Conservation (phyloP, 805 yeast species). For the Yamadazyma insecticola region DNA sequence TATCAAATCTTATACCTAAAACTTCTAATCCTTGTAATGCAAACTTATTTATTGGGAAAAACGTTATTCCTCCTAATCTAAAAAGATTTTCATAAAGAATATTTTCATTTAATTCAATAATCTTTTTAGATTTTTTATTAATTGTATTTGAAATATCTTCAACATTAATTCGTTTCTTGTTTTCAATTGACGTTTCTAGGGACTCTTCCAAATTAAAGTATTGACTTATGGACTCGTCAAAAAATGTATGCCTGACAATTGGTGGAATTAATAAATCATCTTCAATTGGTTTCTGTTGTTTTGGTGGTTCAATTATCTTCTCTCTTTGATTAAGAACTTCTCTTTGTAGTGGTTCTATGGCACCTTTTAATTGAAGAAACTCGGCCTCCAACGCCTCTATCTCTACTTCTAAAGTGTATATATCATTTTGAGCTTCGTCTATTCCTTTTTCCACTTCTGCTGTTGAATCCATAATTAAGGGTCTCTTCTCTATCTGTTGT, state of each 20-base stretch:
- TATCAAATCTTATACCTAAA: constrained; percentile 50
- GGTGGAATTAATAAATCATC: constrained; percentile 10
- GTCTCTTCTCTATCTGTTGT: no score
- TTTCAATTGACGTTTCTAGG: no score
- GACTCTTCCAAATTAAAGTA: constrained; percentile 13
- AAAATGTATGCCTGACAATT: constrained; percentile 21
- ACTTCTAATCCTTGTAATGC: constrained; percentile 20
- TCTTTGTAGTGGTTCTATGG: no score
- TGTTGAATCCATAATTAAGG: no score
- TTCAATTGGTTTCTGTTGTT: not conserved
- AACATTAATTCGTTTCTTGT: not conserved
- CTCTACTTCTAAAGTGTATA: constrained; percentile 1
- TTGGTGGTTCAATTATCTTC: no score
- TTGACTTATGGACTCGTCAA: constrained; percentile 24
- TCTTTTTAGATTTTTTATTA: constrained; percentile 6
- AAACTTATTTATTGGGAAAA: constrained; percentile 43
- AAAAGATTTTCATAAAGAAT: constrained; percentile 44
- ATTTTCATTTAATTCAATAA: constrained; percentile 18
- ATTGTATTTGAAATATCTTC: constrained; percentile 6
- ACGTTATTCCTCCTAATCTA: constrained; percentile 47
- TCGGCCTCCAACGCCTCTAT: constrained; percentile 1
- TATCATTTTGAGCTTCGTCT: constrained; percentile 1
- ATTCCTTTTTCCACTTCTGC: no score
- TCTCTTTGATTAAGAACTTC: no score
- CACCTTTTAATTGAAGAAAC: no score